Evolutionary conservation across 805 yeast species (phyloP), one percentile per base, ranked within the genome.

Genomic region (Pichia californica): DNA sequence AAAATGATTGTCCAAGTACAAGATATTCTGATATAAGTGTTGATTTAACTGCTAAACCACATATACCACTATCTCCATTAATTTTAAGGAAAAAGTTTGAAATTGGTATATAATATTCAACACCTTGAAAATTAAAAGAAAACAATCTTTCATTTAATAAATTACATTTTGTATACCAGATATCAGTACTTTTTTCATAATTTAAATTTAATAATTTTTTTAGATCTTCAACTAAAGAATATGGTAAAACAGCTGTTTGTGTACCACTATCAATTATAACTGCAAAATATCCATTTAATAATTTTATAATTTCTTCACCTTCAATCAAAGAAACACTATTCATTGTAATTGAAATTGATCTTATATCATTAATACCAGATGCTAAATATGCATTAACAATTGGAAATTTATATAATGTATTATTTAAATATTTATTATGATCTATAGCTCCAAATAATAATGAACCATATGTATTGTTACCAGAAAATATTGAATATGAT

Each of bases 361-460:
- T 68, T 67, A 15, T 77, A 56, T 4, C 75, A 70, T 36, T 77
- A 57, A 44, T 74, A 73, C 27, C 76, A 71, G 3, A 50, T 37
- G 11, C 36, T 36, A 38, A 20, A 15, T 29, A 26, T 3, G 36
- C 57, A 58, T 78, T 77, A 46, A 76, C 64, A 36, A 78, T 49
- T 18, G 82, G 80, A 6, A 81, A 58, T 1, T 76, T 61, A 26
- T 66, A 57, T 27, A 81, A 56, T 21, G 56, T 46, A 11, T 88
- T 88, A 0, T n/a, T n/a, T n/a, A 60, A 40, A 58, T 76, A 81
- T 59, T 81, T 82, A 30, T 75, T 69, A 48, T 71, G 75, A 54
- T 83, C 91, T 19, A 79, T 71, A 23, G 81, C 93, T 38, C 93
- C 91, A 64, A 84, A 83, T 34, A 83, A 57, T 15, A 83, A 64